Evolutionary conservation across 768 basidiomycete genomes (phyloP).

Genomic region (Boletus subparvulus): DNA sequence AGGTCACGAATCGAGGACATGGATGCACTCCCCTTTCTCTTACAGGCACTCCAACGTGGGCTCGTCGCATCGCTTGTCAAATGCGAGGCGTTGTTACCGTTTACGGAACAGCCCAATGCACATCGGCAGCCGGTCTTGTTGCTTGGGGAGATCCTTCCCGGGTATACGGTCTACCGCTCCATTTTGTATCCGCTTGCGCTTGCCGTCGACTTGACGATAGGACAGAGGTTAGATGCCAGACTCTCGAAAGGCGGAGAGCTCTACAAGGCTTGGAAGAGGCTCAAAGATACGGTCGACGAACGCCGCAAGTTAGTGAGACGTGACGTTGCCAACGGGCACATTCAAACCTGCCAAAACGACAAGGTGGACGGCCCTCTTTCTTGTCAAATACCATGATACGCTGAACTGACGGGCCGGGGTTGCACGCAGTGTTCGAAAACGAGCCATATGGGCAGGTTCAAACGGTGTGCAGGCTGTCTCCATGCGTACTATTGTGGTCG

Average conservation of each 20-base stretch:
- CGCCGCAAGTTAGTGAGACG: conserved; percentile 20
- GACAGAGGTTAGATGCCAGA: conserved; percentile 8
- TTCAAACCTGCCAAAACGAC: conserved; percentile 31
- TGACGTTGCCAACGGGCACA: conserved; percentile 14
- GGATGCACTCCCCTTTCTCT: conserved; percentile 28
- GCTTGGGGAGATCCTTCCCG: conserved; percentile 19
- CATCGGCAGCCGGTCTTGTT: conserved; percentile 5
- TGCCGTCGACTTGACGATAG: conserved; percentile 8
- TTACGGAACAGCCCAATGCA: conserved; percentile 12
- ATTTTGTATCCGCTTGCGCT: conserved; percentile 14
- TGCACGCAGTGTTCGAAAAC: conserved; percentile 23
- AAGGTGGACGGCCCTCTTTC: conserved; percentile 2
- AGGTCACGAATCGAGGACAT: conserved; percentile 21
- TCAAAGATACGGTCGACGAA: conserved; percentile 19
- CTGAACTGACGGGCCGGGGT: not conserved
- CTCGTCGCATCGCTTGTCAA: conserved; percentile 27
- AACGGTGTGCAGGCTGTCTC: conserved; percentile 27
- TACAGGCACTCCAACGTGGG: conserved; percentile 22
- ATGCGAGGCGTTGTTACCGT: conserved; percentile 21
- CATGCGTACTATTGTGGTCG: conserved; percentile 31
- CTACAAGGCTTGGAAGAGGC: conserved; percentile 22
- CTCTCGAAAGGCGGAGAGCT: conserved; percentile 19
- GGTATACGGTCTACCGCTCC: conserved; percentile 29
- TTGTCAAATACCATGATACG: not conserved
- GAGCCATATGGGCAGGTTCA: conserved; percentile 16